Evolutionary conservation across 1,284 basidiomycete genomes (phyloP).

Genomic region (Rhodotorula sp.): DNA sequence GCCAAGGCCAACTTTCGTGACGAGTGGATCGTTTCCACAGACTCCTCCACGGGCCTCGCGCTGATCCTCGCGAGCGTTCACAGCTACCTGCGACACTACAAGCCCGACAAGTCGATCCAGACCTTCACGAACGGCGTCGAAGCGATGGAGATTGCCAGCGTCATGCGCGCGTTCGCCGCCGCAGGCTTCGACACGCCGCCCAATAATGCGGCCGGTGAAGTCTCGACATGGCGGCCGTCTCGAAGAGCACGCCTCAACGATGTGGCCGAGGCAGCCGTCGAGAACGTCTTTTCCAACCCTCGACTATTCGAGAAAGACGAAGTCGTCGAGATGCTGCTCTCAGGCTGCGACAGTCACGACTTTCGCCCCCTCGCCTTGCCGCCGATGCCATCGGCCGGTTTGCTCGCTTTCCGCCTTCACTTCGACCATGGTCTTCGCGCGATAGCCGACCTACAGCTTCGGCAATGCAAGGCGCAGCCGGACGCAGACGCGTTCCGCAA

Average conservation of each 20-base stretch:
- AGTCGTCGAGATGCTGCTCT: conserved; percentile 27
- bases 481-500: conserved; percentile 3
- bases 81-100: conserved; percentile 29
- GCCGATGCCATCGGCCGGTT: conserved; percentile 53
- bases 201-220: background rate
- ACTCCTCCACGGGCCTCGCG: no score
- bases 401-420: conserved; percentile 63
- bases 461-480: background rate
- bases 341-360: conserved; percentile 12
- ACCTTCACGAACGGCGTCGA: conserved; percentile 31
- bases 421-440: conserved; percentile 56
- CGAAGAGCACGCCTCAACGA: conserved; percentile 2
- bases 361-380: conserved; percentile 15
- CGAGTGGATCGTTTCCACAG: conserved; percentile 7
- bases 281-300: conserved; percentile 30
- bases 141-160: conserved; percentile 13
- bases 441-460: conserved; percentile 59
- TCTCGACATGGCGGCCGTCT: conserved; percentile 11
- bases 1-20: conserved; percentile 31
- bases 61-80: no score
- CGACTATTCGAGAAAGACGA: conserved; percentile 24
- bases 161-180: conserved; percentile 8
- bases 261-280: conserved; percentile 12
- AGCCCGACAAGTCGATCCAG: conserved; percentile 28
- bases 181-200: conserved; percentile 30